Base-by-base conservation (phyloP, 345 rosid species). In the Cardamine occulta region DNA sequence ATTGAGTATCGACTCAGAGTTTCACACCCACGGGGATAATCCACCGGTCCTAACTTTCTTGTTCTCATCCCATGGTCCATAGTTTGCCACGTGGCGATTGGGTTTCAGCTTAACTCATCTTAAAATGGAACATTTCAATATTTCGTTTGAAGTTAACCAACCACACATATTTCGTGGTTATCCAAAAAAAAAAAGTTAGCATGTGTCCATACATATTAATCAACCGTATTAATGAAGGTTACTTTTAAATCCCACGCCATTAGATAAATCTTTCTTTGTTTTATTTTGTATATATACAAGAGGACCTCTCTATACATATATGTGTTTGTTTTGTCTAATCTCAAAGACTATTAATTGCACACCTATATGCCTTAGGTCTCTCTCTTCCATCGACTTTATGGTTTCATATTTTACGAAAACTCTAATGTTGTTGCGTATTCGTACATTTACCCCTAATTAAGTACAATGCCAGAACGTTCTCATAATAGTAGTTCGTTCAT, bases 161-260 rank as follows among this genome's bases (percentile, higher is more conserved):
- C 15, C 29, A 75, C 51, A 39, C 44, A 44, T 29, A 59, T 35
- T 57, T n/a, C 35, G 35, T 42, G 24, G 29, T 52, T 29, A 37
- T 59, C 2, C 23, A 21, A 23, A 23, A 62, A 24, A 56, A 31
- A 64, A 32, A 18, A 44, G n/a, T 17, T 60, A 53, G 65, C 75
- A 76, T 69, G 80, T 77, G 65, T 70, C 80, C 80, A 72, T 77
- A 70, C 76, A 69, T 70, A 70, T 63, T 69, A 53, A 17, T 61
- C 19, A 44, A 34, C 5, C 58, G 74, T 68, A 62, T 61, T 76
- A 61, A 40, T 32, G 31, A 53, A 8, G 42, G 42, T 12, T 31
- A 31, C 31, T 60, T 60, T 68, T 11, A 68, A 59, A 60, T 68
- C 52, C 28, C 52, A 47, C 66, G 68, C 47, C 28, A 51, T 63